phyloP scores from a whole-genome alignment of 192 early-diverging fungal species.

The Coemansia sp. region DNA sequence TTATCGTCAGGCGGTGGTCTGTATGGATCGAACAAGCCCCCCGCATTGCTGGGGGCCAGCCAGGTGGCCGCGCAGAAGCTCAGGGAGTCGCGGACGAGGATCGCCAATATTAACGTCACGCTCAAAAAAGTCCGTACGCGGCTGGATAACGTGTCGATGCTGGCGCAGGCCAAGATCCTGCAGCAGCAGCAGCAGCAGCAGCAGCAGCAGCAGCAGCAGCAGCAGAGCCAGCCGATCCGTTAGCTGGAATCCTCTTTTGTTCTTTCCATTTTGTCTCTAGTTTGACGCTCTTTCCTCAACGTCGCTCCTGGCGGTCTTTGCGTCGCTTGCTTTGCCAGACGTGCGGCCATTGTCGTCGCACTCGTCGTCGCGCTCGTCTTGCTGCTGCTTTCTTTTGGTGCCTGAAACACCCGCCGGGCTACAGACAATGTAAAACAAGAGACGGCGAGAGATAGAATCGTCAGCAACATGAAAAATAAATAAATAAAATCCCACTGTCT shows the following conservation, averaged over 20 bases:
- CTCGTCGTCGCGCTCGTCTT: too few relatives aligned
- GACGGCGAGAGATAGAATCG: too few relatives aligned
- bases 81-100: slow-evolving; percentile 30
- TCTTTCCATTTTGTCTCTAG: neutral
- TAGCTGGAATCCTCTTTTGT: neutral
- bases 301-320: slow-evolving; percentile 15
- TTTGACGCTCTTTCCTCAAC: slow-evolving; percentile 8
- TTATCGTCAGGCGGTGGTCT: neutral
- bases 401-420: slow-evolving; percentile 2
- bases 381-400: slow-evolving; percentile 13
- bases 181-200: slow-evolving; percentile 29
- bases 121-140: slow-evolving; percentile 43
- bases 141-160: slow-evolving; percentile 48
- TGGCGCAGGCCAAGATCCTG: slow-evolving; percentile 47
- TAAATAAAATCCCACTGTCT: too few relatives aligned
- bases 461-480: too few relatives aligned
- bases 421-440: neutral
- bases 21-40: neutral
- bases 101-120: slow-evolving; percentile 33
- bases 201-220: slow-evolving; percentile 12
- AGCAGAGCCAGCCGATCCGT: neutral
- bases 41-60: neutral
- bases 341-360: neutral
- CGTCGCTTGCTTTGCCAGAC: neutral
- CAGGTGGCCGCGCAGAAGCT: slow-evolving; percentile 32